A percentile compares a stretch with the other conserved stretches of the same genome.
Conservation (phyloP, 2,329 filamentous ascomycete genomes). For the Stemphylium beticola region DNA sequence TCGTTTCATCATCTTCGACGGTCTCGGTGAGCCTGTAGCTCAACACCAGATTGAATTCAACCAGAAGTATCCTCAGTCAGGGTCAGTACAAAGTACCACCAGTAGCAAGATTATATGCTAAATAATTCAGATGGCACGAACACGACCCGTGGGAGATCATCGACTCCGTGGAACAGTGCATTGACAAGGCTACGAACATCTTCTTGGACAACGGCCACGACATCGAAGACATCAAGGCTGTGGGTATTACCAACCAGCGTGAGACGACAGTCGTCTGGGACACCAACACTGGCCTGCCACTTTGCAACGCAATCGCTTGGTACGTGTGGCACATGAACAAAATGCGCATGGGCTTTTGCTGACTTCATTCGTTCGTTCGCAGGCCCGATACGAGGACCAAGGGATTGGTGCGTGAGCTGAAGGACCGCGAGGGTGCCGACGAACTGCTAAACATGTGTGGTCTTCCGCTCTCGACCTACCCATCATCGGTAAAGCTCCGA, state of each 20-base stretch:
- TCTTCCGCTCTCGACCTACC: constrained; percentile 85
- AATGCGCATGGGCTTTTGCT: background rate
- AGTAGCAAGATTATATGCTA: constrained; percentile 10
- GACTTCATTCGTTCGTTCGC: background rate
- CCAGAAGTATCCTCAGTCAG: constrained; percentile 82
- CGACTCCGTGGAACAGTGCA: constrained; percentile 76
- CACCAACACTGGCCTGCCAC: constrained; percentile 75
- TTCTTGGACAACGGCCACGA: constrained; percentile 75
- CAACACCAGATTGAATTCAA: constrained; percentile 87
- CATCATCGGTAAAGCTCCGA: constrained; percentile 81
- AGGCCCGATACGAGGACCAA: constrained; percentile 79
- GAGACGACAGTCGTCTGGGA: constrained; percentile 91
- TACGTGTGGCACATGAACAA: constrained; percentile 6
- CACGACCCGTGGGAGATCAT: constrained; percentile 82
- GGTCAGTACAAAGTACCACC: constrained; percentile 62
- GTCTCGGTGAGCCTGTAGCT: constrained; percentile 75
- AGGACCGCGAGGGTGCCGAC: constrained; percentile 70
- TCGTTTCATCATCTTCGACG: constrained; percentile 89
- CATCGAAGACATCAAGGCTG: constrained; percentile 71
- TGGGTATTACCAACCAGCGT: constrained; percentile 90
- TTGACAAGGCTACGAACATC: constrained; percentile 74
- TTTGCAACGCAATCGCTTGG: constrained; percentile 89
- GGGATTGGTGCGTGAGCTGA: constrained; percentile 77
- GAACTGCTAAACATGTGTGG: constrained; percentile 74
- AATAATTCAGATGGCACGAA: constrained; percentile 76